These are phyloP conservation scores for Penicillium ochrochloron DNA, from an alignment of 495 filamentous ascomycete species.

Conservation along the genomic window DNA sequence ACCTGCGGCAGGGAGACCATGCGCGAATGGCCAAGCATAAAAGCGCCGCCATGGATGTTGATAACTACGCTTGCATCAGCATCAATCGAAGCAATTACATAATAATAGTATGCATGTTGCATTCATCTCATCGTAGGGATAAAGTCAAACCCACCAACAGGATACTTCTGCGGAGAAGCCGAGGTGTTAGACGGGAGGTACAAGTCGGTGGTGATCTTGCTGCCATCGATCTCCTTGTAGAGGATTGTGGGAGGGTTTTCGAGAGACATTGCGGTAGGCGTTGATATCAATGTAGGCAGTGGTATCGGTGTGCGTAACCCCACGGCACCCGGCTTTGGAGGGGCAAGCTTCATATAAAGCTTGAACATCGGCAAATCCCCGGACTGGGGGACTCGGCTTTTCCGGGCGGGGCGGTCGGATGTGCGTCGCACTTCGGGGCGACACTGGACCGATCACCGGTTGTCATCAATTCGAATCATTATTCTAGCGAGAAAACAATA, in stretches of 20 bases:
- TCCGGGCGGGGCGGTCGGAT: conserved; percentile 18
- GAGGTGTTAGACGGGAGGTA: conserved; percentile 32
- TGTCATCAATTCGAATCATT: too few species aligned
- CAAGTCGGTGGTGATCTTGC: conserved; percentile 40
- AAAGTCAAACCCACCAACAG: conserved; percentile 33
- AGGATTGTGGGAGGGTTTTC: conserved; percentile 29
- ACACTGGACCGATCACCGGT: neutral
- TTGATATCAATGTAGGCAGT: neutral
- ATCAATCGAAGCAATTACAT: neutral
- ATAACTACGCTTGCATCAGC: conserved; percentile 30
- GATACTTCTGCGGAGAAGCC: conserved; percentile 22
- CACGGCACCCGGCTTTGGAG: neutral
- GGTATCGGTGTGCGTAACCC: neutral
- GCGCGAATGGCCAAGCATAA: conserved; percentile 43
- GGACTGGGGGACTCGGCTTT: conserved; percentile 17
- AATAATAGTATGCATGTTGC: neutral
- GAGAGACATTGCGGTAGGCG: conserved; percentile 20
- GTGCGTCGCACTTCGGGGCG: conserved; percentile 3
- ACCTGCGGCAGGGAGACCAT: conserved; percentile 41
- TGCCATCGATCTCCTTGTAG: conserved; percentile 37
- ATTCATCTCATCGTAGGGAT: neutral
- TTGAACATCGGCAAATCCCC: conserved; percentile 11
- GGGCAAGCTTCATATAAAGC: conserved; percentile 11
- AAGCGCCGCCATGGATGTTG: conserved; percentile 45
- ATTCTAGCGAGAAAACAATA: too few species aligned